These are phyloP conservation scores for Amauroascus verrucosus DNA, from an alignment of 2,329 filamentous ascomycete species.

Conservation along the genomic window DNA sequence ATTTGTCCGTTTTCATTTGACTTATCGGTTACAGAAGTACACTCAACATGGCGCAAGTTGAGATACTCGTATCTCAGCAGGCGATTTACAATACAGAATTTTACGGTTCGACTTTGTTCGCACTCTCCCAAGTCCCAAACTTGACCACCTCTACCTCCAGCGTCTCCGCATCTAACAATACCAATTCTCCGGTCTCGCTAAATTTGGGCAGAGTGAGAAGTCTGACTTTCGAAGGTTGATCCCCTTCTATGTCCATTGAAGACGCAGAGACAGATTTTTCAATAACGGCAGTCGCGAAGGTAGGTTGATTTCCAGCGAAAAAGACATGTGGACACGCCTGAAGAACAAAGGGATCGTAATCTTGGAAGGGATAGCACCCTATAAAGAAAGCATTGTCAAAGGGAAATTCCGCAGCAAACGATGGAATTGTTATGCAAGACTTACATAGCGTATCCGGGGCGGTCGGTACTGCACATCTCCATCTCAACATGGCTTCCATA, in stretches of 20 bases:
- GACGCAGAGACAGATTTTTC: slow-evolving; percentile 26
- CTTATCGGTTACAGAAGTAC: not conserved
- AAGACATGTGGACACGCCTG: slow-evolving; percentile 79
- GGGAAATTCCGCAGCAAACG: not conserved
- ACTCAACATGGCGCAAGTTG: not conserved
- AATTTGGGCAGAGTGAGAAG: slow-evolving; percentile 80
- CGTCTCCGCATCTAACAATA: slow-evolving; percentile 77
- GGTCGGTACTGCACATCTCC: slow-evolving; percentile 84
- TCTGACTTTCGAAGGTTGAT: slow-evolving; percentile 47
- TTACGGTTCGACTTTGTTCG: not conserved
- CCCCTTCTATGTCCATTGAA: slow-evolving; percentile 26
- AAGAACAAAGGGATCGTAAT: slow-evolving; percentile 82
- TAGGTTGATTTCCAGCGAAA: slow-evolving; percentile 75
- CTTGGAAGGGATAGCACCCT: slow-evolving; percentile 96
- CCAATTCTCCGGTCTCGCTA: slow-evolving; percentile 62
- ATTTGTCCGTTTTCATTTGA: not conserved
- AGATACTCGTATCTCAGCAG: not conserved
- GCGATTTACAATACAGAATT: not conserved
- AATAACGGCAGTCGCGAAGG: slow-evolving; percentile 62
- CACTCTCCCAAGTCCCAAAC: slow-evolving; percentile 28
- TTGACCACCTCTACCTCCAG: slow-evolving; percentile 65
- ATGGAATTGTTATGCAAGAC: slow-evolving; percentile 26
- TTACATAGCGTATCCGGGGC: slow-evolving; percentile 90
- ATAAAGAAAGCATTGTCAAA: not conserved
- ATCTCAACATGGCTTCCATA: slow-evolving; percentile 90